phyloP scores from a whole-genome alignment of 78 protist genomes.

The Parvularia atlantis region DNA sequence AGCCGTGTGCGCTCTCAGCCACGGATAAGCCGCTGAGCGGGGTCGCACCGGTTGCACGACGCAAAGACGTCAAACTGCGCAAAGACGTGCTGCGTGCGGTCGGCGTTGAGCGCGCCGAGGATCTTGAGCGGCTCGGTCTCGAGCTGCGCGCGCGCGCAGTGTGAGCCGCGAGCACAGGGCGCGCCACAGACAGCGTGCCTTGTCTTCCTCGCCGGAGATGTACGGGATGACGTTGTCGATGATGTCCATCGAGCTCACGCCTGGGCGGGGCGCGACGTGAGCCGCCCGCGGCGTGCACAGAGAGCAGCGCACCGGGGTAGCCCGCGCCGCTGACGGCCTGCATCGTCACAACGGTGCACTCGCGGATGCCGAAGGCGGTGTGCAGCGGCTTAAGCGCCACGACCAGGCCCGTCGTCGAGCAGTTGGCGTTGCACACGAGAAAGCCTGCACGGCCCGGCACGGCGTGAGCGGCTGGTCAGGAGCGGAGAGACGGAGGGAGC shows the following conservation, averaged over 20 bases:
- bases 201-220: conserved; percentile 55
- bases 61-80: conserved; percentile 25
- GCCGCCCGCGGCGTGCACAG: neutral
- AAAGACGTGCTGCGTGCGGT: neutral
- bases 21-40: no score
- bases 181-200: conserved; percentile 8
- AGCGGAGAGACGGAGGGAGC: neutral
- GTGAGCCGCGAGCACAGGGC: neutral
- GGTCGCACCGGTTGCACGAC: conserved; percentile 53
- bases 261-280: neutral
- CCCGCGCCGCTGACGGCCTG: conserved; percentile 60
- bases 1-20: no score
- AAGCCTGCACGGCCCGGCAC: conserved; percentile 27
- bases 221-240: conserved; percentile 51
- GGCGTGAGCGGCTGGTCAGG: neutral
- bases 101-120: conserved; percentile 16
- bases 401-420: conserved; percentile 51
- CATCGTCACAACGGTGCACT: conserved; percentile 48
- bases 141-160: neutral
- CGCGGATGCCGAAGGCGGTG: conserved; percentile 32
- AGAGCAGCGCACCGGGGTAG: conserved; percentile 48
- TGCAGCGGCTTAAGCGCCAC: conserved; percentile 41
- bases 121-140: conserved; percentile 44
- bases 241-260: conserved; percentile 48
- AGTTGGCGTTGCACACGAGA: conserved; percentile 54